Base-by-base conservation (phyloP, 306 rosid species). In the Mucuna pruriens region DNA sequence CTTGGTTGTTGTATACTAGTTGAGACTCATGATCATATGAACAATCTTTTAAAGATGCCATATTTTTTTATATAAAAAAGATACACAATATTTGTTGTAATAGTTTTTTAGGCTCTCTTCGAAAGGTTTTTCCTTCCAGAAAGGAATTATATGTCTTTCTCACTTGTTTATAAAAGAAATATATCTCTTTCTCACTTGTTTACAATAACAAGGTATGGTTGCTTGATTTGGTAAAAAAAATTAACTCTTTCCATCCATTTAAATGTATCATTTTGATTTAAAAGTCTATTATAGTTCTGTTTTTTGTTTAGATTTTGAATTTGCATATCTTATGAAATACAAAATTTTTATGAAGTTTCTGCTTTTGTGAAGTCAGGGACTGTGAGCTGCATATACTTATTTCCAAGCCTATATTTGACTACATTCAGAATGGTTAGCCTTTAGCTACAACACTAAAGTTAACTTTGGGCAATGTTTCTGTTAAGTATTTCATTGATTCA, bases 161-260 rank as follows among this genome's bases (percentile, higher is more conserved):
- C 92, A 70, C 89, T 90, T 84, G 71, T 87, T 71, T 86, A 86
- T 48, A 85, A 62, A n/a, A n/a, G 86, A 88, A 86, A 34, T 87
- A 83, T 82, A 63, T 87, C 10, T 91, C 96, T 69, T 90, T 94
- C 84, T 89, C 92, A 70, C 89, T 90, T 84, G 71, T 87, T 71
- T 86, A 86, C 55, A 85, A 62, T 64, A 89, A 86, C 69, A 67
- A 83, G 19, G 92, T 82, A 80, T 85, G 93, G 45, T 83, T 94
- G 48, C 91, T 90, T 83, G 91, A 89, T 87, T 81, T 88, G 89
- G 95, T 91, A 29, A 84, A 88, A 65, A 74, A 72, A 65, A 65
- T 39, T 61, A 19, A 58, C 19, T 77, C 74, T 31, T 5, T 19
- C 60, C 25, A 22, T 46, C n/a, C 7, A 11, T 67, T 73, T 51